Evolutionary conservation across 176 grass and related monocot genomes (phyloP), one percentile per base, ranked within the genome.

Genomic region (Raddia distichophylla): DNA sequence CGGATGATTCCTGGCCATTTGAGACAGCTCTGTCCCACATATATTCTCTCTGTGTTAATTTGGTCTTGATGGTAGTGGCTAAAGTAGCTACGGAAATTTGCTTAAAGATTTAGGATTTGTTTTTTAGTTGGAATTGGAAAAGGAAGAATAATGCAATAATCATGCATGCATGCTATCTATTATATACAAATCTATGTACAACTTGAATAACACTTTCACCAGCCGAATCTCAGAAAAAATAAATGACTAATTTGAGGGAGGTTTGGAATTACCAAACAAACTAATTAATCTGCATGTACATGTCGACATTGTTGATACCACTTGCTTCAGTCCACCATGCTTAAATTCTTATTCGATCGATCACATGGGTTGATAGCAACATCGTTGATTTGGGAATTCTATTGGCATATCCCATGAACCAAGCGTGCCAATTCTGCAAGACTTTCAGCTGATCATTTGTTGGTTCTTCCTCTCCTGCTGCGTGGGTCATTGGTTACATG

Each of bases 1-100:
- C 19, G 61, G 73, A 14, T 49, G 84, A 90, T 83, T 86, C 80
- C 68, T 79, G 4, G 46, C 69, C 74, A 83, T 79, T 79, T 90
- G 79, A 90, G 73, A 90, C 78, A 78, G 47, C 74, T 27, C 52
- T 74, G 86, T 79, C 79, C 79, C 88, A 67, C 73, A 82, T 67
- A 90, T 82, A 78, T 86, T 73, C 83, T 67, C 77, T 44, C 5
- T 51, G 19, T 67, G 64, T 43, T 60, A 71, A 18, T 65, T 51
- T 64, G 66, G 73, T 78, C 35, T 32, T 50, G 71, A 34, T 54
- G 50, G 17, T 8, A 49, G 42, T 82, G 44, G 44, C 76, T 85
- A 55, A 79, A 83, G 76, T 64, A 75, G 35, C 52, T 68, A 62
- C 58, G 16, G 48, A 60, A 50, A 42, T 32, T 37, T 83, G 19